Base-by-base conservation (phyloP, 495 filamentous ascomycete species). In the Neurospora sublineolata region DNA sequence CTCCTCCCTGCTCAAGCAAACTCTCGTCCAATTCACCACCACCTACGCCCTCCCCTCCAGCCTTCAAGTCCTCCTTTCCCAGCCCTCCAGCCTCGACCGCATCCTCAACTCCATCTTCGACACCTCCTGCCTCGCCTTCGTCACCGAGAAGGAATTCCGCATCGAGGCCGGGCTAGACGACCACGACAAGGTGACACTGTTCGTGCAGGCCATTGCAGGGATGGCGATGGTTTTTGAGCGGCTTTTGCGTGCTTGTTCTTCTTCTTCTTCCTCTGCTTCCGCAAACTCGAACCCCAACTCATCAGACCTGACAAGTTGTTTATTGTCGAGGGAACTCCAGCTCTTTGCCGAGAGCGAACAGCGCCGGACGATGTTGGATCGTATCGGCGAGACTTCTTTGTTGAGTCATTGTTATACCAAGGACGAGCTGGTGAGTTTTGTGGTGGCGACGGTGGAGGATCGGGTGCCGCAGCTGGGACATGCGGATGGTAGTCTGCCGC, bases 331-430 rank as follows among this genome's bases (percentile, higher is more conserved):
- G 14, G 77, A 81, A 69, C 75, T 79, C 0, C 76, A 78, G 71
- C 75, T 80, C 27, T 80, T 80, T 58, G 72, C 77, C 20, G 77
- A 81, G 67, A 76, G 79, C 64, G 76, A 79, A 36, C 70, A 79
- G 42, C 75, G 77, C 1, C 44, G 67, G 4, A 40, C n/a, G 1
- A 74, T 76, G 73, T 71, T 81, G 1, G 78, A 76, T 6, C 72
- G 60, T 27, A 72, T 81, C n/a, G 74, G 41, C 18, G 36, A 5
- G 6, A 77, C 73, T 18, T 8, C 33, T 1, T 9, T 80, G 18
- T 52, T 79, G 23, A 73, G 68, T 33, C 68, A 72, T 5, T 80
- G 77, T 39, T 79, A 77, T 40, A 77, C 72, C 58, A 76, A 70
- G 60, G 42, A 39, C 12, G 70, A 71, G 39, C 42, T 80, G 27